A percentile compares a stretch with the other conserved stretches of the same genome.
Evolutionary conservation across 352 stramenopile genomes (phyloP).

Genomic region (Bremia lactucae): DNA sequence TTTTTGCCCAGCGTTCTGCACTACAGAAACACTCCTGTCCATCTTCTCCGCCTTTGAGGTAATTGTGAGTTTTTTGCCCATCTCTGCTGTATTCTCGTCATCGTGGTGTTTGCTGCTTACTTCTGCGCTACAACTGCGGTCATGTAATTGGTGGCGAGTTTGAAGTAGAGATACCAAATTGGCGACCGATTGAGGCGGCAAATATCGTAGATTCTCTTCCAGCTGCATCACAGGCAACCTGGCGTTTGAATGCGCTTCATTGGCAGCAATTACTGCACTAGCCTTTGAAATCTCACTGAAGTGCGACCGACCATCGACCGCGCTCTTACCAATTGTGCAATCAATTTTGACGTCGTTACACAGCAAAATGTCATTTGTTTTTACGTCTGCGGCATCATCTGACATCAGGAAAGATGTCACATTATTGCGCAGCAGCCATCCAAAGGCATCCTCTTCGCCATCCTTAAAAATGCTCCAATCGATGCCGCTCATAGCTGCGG

Average conservation of each 20-base stretch:
- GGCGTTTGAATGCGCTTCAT: slow-evolving; percentile 4
- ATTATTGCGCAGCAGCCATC: slow-evolving; percentile 44
- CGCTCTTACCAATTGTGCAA: slow-evolving; percentile 10
- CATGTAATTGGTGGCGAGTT: slow-evolving; percentile 1
- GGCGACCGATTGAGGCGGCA: not conserved
- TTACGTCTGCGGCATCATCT: slow-evolving; percentile 1
- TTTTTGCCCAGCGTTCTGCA: slow-evolving; percentile 5
- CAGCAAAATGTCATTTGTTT: slow-evolving; percentile 14
- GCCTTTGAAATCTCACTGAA: slow-evolving; percentile 1
- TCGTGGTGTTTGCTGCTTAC: slow-evolving; percentile 19
- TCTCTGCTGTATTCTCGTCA: slow-evolving; percentile 3
- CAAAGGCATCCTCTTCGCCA: slow-evolving; percentile 43
- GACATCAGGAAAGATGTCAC: not conserved
- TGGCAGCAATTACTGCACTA: not conserved
- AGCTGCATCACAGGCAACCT: slow-evolving; percentile 15
- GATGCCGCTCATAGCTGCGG: slow-evolving; percentile 31
- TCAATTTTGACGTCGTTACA: slow-evolving; percentile 34
- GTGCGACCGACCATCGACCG: slow-evolving; percentile 1
- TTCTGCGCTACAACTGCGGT: slow-evolving; percentile 6
- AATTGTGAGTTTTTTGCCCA: not conserved
- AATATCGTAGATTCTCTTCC: slow-evolving; percentile 12
- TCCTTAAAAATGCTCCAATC: slow-evolving; percentile 68
- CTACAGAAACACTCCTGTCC: not conserved
- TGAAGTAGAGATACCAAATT: slow-evolving; percentile 8
- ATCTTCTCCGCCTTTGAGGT: not conserved